Percentiles rank a stretch among this genome's conserved stretches.
Evolutionary conservation across 495 filamentous ascomycete genomes (phyloP).

Genomic region (Hypoxylon fuscum): DNA sequence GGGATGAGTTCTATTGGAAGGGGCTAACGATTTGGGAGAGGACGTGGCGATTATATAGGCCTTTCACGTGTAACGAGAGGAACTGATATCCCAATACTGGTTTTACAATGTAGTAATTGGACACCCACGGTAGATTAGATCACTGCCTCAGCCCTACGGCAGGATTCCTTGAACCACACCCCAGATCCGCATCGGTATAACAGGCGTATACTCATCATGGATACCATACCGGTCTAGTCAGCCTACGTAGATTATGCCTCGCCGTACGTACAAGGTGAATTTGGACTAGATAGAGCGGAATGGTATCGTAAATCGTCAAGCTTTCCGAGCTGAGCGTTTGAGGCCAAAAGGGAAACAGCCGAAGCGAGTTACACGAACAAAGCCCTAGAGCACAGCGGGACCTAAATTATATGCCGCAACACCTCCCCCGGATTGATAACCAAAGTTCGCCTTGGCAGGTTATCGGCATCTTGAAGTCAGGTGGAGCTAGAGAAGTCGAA

Average conservation of each 20-base stretch:
- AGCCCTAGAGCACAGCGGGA: slow-evolving; percentile 13
- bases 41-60: slow-evolving; percentile 32
- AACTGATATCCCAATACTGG: slow-evolving; percentile 8
- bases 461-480: slow-evolving; percentile 12
- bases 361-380: slow-evolving; percentile 6
- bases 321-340: neutral
- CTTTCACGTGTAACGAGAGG: slow-evolving; percentile 19
- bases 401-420: slow-evolving; percentile 5
- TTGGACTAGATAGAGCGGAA: slow-evolving; percentile 1
- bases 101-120: slow-evolving; percentile 32
- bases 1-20: slow-evolving; percentile 14
- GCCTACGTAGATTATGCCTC: slow-evolving; percentile 23
- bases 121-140: slow-evolving; percentile 32
- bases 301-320: neutral
- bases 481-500: slow-evolving; percentile 9
- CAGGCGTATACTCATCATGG: slow-evolving; percentile 20
- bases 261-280: slow-evolving; percentile 7
- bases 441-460: slow-evolving; percentile 11
- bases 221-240: slow-evolving; percentile 11
- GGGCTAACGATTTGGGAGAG: slow-evolving; percentile 7
- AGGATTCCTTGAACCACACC: slow-evolving; percentile 39
- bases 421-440: slow-evolving; percentile 20
- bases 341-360: too few relatives aligned
- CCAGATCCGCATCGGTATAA: slow-evolving; percentile 23
- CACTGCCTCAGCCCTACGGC: slow-evolving; percentile 40